Conservation (phyloP, 225 moss, liverwort and hornwort genomes). For the Pleurozium schreberi region DNA sequence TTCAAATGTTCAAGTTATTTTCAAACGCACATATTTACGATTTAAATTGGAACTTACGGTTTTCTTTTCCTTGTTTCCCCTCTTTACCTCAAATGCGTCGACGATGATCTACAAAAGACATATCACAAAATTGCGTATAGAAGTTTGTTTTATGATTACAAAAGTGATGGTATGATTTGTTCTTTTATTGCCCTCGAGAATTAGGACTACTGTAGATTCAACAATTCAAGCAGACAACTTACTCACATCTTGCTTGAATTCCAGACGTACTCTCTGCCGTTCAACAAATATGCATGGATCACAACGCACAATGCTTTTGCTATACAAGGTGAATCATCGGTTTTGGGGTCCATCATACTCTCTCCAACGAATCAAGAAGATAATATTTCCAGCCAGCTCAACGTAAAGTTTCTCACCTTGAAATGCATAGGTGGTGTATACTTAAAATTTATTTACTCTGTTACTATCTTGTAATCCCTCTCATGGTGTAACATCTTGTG, state of each 20-base stretch:
- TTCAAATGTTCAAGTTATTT: neutral
- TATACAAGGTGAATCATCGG: conserved; percentile 29
- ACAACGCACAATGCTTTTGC: conserved; percentile 82
- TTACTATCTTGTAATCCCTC: neutral
- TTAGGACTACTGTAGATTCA: neutral
- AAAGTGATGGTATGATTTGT: neutral
- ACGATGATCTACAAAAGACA: neutral
- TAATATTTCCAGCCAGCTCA: conserved; percentile 57
- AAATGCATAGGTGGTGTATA: neutral
- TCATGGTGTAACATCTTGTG: neutral
- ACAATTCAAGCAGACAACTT: neutral
- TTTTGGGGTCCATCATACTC: conserved; percentile 32
- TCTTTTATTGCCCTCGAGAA: neutral
- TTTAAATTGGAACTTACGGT: neutral
- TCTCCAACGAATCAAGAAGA: conserved; percentile 80
- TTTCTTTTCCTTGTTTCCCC: neutral
- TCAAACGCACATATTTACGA: neutral
- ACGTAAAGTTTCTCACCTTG: conserved; percentile 23
- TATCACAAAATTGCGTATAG: neutral
- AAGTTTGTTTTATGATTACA: neutral
- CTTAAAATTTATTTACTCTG: neutral
- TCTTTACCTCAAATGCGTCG: neutral
- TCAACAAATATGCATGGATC: conserved; percentile 90
- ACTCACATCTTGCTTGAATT: neutral
- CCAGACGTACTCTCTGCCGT: conserved; percentile 71